These are phyloP conservation scores for Spathaspora sp. DNA, from an alignment of 1,139 yeast species.

Conservation along the genomic window DNA sequence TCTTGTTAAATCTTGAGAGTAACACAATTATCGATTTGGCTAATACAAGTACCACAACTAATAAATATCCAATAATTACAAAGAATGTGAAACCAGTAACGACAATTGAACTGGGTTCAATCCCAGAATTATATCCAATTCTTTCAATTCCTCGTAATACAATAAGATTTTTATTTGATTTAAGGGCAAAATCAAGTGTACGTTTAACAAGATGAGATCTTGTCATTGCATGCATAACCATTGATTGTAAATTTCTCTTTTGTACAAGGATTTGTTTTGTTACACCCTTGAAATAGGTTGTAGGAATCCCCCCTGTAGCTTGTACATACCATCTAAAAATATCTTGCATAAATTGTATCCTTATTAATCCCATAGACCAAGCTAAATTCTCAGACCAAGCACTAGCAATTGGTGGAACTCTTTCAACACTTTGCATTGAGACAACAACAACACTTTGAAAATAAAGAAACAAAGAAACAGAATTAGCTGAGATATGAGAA, in stretches of 20 bases:
- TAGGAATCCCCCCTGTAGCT: slow-evolving; percentile 74
- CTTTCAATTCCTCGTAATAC: slow-evolving; percentile 76
- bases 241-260: slow-evolving; percentile 18
- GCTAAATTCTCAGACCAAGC: slow-evolving; percentile 82
- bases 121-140: slow-evolving; percentile 63
- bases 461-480: slow-evolving; percentile 69
- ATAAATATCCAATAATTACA: slow-evolving; percentile 59
- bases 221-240: slow-evolving; percentile 10
- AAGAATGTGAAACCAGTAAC: slow-evolving; percentile 78
- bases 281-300: slow-evolving; percentile 56
- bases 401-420: slow-evolving; percentile 76
- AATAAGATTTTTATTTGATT: slow-evolving; percentile 46
- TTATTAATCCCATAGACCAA: slow-evolving; percentile 83
- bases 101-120: slow-evolving; percentile 73
- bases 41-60: slow-evolving; percentile 49
- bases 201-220: slow-evolving; percentile 22
- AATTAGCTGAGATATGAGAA: slow-evolving; percentile 72
- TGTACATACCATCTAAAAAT: slow-evolving; percentile 82
- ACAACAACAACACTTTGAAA: slow-evolving; percentile 77
- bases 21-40: slow-evolving; percentile 51
- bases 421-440: slow-evolving; percentile 69
- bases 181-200: slow-evolving; percentile 31
- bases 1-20: slow-evolving; percentile 40
- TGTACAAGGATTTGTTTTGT: slow-evolving; percentile 66
- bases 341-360: slow-evolving; percentile 67